A percentile compares a stretch with the other conserved stretches of the same genome.
These are phyloP conservation scores for Alternaria ventricosa DNA, from an alignment of 2,329 filamentous ascomycete genomes.

Conservation along the genomic window DNA sequence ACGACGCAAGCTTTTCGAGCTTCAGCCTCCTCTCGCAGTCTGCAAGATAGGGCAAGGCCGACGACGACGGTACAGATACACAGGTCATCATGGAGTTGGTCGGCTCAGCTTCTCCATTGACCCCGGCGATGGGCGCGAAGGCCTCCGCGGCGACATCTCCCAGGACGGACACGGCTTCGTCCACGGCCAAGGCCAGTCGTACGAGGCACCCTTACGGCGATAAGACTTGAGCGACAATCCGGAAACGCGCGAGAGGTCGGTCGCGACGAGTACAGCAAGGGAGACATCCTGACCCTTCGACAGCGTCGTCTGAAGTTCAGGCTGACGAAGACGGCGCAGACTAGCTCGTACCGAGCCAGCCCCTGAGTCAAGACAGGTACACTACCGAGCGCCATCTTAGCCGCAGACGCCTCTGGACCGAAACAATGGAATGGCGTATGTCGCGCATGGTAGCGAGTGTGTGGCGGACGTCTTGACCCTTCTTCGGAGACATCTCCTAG, in stretches of 20 bases:
- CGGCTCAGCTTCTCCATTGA: background rate
- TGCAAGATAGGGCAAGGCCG: background rate
- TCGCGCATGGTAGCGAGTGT: background rate
- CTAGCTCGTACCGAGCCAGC: background rate
- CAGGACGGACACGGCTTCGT: background rate
- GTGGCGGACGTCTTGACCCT: background rate
- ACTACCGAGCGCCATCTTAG: background rate
- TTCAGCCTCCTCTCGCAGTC: background rate
- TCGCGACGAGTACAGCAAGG: background rate
- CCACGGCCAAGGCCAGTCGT: background rate
- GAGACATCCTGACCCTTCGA: background rate
- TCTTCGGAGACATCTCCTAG: background rate
- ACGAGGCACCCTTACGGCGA: background rate
- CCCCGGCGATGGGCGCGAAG: background rate
- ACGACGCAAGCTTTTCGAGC: background rate
- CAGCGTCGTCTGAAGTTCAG: background rate
- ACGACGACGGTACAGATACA: background rate
- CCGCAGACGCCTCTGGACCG: background rate
- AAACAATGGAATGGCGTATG: background rate
- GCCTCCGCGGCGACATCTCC: background rate
- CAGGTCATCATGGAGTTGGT: background rate
- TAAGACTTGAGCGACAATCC: background rate
- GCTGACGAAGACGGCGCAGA: background rate
- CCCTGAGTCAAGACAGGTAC: background rate
- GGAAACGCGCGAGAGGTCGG: background rate